phyloP scores from a whole-genome alignment of 257 asterid species.

The Capsicum pubescens region DNA sequence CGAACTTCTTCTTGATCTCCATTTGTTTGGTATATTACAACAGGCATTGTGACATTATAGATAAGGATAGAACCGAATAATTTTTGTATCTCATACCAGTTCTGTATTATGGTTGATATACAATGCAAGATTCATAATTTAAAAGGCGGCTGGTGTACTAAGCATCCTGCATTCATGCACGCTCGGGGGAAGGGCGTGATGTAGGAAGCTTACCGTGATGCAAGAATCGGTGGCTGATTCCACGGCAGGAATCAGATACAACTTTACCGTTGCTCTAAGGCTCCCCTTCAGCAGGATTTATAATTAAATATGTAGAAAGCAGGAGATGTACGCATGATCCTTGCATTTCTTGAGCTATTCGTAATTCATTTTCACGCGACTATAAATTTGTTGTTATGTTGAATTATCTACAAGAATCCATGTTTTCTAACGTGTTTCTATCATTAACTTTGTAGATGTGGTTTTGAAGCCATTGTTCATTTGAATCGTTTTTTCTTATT shows the following conservation, averaged over 20 bases:
- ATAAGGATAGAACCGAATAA: neutral
- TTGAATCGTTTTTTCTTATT: neutral
- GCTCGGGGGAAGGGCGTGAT: too few relatives aligned
- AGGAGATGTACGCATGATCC: neutral
- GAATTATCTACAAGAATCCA: neutral
- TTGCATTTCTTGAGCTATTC: neutral
- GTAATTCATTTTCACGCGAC: too few relatives aligned
- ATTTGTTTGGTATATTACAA: neutral
- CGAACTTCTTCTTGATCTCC: neutral
- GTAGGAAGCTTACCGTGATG: too few relatives aligned
- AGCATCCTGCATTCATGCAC: too few relatives aligned
- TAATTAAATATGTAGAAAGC: neutral
- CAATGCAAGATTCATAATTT: neutral
- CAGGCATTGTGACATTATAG: neutral
- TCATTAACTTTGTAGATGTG: conserved; percentile 16
- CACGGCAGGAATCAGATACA: too few relatives aligned
- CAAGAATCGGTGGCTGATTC: too few relatives aligned
- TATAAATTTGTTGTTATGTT: neutral
- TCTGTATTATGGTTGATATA: neutral
- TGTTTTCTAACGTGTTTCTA: neutral
- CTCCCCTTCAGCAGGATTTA: neutral
- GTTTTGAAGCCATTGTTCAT: neutral
- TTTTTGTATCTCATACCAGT: neutral
- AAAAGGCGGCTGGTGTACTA: neutral
- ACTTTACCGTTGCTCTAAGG: too few relatives aligned